Evolutionary conservation across 192 early-diverging fungal genomes (phyloP).

Genomic region (Gaertneriomyces sp.): DNA sequence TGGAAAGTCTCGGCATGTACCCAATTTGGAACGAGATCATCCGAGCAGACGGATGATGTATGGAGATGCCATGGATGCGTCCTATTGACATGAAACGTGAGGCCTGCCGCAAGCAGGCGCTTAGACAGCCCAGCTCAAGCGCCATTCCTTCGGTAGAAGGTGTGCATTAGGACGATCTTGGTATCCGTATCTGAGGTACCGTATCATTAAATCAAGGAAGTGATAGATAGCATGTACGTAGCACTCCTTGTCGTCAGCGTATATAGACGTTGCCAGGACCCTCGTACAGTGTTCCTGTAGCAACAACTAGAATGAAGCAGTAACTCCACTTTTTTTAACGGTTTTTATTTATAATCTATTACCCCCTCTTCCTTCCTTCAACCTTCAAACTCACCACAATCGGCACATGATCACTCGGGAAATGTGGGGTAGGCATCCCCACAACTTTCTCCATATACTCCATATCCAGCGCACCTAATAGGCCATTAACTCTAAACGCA

Average conservation of each 20-base stretch:
- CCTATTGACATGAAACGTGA: no score
- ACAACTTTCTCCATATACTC: conserved; percentile 74
- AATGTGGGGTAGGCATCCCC: conserved; percentile 91
- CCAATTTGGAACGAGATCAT: no score
- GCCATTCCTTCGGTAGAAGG: not conserved
- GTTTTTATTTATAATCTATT: conserved; percentile 1
- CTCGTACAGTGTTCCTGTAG: not conserved
- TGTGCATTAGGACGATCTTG: not conserved
- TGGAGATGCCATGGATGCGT: no score
- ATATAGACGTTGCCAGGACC: not conserved
- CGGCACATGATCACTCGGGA: conserved; percentile 53
- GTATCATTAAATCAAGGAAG: not conserved
- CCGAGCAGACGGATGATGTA: no score
- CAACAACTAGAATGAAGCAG: not conserved
- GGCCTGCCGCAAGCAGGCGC: no score
- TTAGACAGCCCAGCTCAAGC: no score
- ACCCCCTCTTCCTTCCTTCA: not conserved
- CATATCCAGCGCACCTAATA: conserved; percentile 78
- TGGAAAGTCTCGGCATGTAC: no score
- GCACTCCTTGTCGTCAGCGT: not conserved
- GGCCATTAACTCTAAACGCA: conserved; percentile 69
- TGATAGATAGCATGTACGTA: not conserved
- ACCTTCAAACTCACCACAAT: conserved; percentile 35
- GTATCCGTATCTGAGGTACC: not conserved
- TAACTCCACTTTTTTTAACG: not conserved